These are phyloP conservation scores for Ustilaginoidea virens DNA, from an alignment of 2,329 filamentous ascomycete genomes.

Conservation along the genomic window DNA sequence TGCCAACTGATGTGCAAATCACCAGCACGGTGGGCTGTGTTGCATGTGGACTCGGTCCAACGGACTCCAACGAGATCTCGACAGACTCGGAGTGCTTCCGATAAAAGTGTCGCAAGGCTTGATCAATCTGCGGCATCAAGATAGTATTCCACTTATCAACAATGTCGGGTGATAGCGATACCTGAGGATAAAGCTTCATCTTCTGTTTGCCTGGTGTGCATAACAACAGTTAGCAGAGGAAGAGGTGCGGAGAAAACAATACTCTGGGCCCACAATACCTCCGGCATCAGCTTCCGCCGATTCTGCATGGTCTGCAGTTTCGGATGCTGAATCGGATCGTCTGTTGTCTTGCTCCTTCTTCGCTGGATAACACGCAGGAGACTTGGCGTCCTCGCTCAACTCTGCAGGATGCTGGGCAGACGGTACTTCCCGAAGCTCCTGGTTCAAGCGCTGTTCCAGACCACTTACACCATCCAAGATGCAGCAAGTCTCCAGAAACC, in stretches of 20 bases:
- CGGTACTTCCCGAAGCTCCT: slow-evolving; percentile 23
- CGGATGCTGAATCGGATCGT: background rate
- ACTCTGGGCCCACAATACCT: slow-evolving; percentile 7
- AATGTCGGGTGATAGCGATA: slow-evolving; percentile 40
- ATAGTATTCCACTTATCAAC: slow-evolving; percentile 58
- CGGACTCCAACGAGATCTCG: slow-evolving; percentile 61
- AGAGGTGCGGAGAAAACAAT: background rate
- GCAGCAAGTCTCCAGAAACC: slow-evolving; percentile 44
- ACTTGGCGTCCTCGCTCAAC: slow-evolving; percentile 3
- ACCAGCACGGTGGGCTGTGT: slow-evolving; percentile 61
- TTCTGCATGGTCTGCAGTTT: background rate
- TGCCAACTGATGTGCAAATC: slow-evolving; percentile 59
- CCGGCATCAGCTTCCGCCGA: slow-evolving; percentile 3
- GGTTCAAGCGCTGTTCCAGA: slow-evolving; percentile 35
- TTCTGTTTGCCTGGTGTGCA: slow-evolving; percentile 19
- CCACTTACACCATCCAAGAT: slow-evolving; percentile 44
- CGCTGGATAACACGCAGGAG: background rate
- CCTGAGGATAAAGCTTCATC: slow-evolving; percentile 43
- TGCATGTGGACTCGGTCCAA: slow-evolving; percentile 51
- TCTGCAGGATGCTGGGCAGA: background rate
- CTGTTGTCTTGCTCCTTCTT: slow-evolving; percentile 1
- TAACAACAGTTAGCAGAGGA: slow-evolving; percentile 3
- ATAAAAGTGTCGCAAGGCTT: slow-evolving; percentile 54
- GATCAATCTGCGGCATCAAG: slow-evolving; percentile 59
- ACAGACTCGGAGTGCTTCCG: slow-evolving; percentile 61